Evolutionary conservation across 345 rosid genomes (phyloP), one percentile per base, ranked within the genome.

Genomic region (Angophora floribunda): DNA sequence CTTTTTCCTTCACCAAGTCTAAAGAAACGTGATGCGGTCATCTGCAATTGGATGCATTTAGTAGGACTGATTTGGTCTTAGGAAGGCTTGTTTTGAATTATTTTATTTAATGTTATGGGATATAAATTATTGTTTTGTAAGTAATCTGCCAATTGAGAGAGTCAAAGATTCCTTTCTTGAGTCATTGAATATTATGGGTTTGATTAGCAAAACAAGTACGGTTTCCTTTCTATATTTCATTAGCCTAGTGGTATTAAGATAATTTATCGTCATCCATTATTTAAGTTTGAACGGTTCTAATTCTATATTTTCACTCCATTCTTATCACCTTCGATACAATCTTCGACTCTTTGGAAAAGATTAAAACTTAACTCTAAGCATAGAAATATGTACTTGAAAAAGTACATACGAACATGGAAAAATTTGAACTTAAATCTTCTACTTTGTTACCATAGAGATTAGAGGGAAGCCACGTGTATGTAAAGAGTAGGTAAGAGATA

Each of bases 401-500:
- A 41, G 21, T 7, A 65, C 30, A 65, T 7, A 30, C 4, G 78
- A 10, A 11, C 1, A 4, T 65, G 21, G 21, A 30, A 65, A 30
- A 30, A 14, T 13, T 65, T 65, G 75, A 65, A n/a, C 36, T 13
- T 0, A n/a, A 0, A 65, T 4, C 7, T 65, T 41, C 9, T 0
- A 0, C 3, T 65, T 1, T 65, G 1, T 65, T 14, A 30, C 9
- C 75, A 28, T 61, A 9, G 15, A 7, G 5, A 14, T n/a, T 63
- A 17, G 19, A 63, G 75, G 41, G 4, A 63, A 13, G 7, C 36
- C 0, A 2, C 41, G 13, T 3, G 41, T n/a, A 63, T 3, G 2
- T 63, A 63, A 63, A n/a, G 2, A 28, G 0, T 6, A 61, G 41
- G 3, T 36, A 36, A 36, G 41, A 36, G 41, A 36, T 36, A 36